These are phyloP conservation scores for Truncatella angustata DNA, from an alignment of 2,329 filamentous ascomycete genomes.

Conservation along the genomic window DNA sequence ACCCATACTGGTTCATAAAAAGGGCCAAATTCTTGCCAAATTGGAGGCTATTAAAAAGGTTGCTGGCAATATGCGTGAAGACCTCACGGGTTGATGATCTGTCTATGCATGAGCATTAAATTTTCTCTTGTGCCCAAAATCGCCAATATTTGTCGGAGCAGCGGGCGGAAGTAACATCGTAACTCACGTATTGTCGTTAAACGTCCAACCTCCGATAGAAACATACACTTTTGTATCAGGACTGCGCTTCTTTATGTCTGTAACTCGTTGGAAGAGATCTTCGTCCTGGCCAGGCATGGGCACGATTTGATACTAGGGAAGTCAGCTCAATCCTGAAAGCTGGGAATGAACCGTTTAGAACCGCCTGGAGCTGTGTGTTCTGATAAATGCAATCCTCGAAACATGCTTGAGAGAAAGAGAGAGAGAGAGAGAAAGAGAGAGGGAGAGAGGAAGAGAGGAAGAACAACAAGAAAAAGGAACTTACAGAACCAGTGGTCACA, in stretches of 20 bases:
- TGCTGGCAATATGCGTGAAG: constrained; percentile 23
- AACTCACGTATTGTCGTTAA: constrained; percentile 29
- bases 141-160: not conserved
- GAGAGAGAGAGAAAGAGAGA: too few relatives aligned
- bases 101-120: constrained; percentile 13
- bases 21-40: constrained; percentile 21
- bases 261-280: constrained; percentile 22
- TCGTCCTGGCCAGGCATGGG: constrained; percentile 23
- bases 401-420: too few relatives aligned
- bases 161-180: not conserved
- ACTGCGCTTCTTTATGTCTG: constrained; percentile 26
- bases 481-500: constrained; percentile 23
- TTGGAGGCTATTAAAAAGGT: constrained; percentile 3
- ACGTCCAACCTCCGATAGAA: constrained; percentile 40
- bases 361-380: too few relatives aligned
- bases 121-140: not conserved
- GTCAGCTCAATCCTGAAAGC: too few relatives aligned
- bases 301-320: too few relatives aligned
- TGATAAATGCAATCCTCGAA: too few relatives aligned
- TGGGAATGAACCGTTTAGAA: too few relatives aligned
- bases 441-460: too few relatives aligned
- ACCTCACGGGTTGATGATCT: too few relatives aligned
- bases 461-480: constrained; percentile 14
- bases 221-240: constrained; percentile 29
- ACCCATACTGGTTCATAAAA: constrained; percentile 21